These are phyloP conservation scores for Syzygium syzygioides DNA, from an alignment of 441 rosid genomes.

Conservation along the genomic window DNA sequence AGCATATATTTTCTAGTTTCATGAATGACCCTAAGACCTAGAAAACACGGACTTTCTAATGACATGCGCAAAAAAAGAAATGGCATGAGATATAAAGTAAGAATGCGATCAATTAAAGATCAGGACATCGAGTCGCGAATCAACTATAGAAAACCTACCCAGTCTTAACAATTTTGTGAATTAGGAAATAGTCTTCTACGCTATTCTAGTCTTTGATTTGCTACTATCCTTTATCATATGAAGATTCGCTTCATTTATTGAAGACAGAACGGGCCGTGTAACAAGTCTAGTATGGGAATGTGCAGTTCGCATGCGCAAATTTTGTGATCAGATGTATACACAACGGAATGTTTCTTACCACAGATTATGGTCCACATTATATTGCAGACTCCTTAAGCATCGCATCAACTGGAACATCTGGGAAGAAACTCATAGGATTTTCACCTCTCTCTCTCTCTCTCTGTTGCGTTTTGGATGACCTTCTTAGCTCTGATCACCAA, in stretches of 20 bases:
- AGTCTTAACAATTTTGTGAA: too few relatives aligned
- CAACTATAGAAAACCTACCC: too few relatives aligned
- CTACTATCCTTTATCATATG: neutral
- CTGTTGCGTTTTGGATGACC: neutral
- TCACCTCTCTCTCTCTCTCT: neutral
- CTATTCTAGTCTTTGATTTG: neutral
- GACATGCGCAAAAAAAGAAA: neutral
- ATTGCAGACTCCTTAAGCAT: neutral
- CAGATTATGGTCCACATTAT: neutral
- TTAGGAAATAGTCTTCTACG: neutral
- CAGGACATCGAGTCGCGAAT: neutral
- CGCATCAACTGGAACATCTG: neutral
- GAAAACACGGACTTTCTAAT: neutral
- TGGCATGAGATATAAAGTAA: neutral
- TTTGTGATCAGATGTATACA: neutral
- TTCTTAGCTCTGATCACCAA: neutral
- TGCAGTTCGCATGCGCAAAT: neutral
- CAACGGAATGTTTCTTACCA: neutral
- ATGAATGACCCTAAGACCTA: neutral
- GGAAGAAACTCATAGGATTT: neutral
- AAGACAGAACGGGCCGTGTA: neutral
- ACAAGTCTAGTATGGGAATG: neutral
- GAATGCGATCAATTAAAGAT: neutral
- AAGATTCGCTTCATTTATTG: neutral
- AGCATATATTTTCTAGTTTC: neutral